phyloP scores from a whole-genome alignment of 2,329 filamentous ascomycete species.

The Coleophoma eucalyptorum region DNA sequence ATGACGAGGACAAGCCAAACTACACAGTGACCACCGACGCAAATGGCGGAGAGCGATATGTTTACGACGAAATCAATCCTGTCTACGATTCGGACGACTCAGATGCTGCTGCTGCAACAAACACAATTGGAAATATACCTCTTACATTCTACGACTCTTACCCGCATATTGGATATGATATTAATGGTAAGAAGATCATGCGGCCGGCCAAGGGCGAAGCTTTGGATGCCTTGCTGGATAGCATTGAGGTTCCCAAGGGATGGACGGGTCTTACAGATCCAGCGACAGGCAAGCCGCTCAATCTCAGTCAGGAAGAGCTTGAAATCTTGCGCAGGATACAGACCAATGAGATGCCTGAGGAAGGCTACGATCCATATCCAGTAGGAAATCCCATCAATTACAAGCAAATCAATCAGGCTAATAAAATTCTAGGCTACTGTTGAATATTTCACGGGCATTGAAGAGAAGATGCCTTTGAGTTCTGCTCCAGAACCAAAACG shows the following conservation, averaged over 20 bases:
- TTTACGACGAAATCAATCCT: conserved; percentile 91
- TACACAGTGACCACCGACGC: conserved; percentile 70
- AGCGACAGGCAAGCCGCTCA: conserved; percentile 85
- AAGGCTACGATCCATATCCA: conserved; percentile 90
- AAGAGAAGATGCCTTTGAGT: conserved; percentile 92
- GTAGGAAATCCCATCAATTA: conserved; percentile 37
- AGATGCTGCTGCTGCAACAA: conserved; percentile 72
- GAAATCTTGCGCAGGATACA: conserved; percentile 86
- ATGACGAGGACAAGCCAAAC: conserved; percentile 39
- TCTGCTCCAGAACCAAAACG: conserved; percentile 94
- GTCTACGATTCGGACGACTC: conserved; percentile 96
- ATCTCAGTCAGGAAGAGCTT: conserved; percentile 82
- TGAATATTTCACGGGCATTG: conserved; percentile 87
- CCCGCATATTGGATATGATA: conserved; percentile 97
- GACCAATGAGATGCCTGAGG: conserved; percentile 80
- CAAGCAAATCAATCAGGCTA: conserved; percentile 14
- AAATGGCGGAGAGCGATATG: conserved; percentile 84
- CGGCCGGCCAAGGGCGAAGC: conserved; percentile 91
- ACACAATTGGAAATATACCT: conserved; percentile 95
- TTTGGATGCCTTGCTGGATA: conserved; percentile 88
- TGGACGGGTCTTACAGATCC: conserved; percentile 97
- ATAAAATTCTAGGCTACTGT: conserved; percentile 61
- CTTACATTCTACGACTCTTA: conserved; percentile 96
- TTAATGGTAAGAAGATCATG: conserved; percentile 98
- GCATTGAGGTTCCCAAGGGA: conserved; percentile 93